Percentiles rank a stretch among this genome's conserved stretches.
These are phyloP conservation scores for Scytalidium sp. DNA, from an alignment of 2,329 filamentous ascomycete species.

Conservation along the genomic window DNA sequence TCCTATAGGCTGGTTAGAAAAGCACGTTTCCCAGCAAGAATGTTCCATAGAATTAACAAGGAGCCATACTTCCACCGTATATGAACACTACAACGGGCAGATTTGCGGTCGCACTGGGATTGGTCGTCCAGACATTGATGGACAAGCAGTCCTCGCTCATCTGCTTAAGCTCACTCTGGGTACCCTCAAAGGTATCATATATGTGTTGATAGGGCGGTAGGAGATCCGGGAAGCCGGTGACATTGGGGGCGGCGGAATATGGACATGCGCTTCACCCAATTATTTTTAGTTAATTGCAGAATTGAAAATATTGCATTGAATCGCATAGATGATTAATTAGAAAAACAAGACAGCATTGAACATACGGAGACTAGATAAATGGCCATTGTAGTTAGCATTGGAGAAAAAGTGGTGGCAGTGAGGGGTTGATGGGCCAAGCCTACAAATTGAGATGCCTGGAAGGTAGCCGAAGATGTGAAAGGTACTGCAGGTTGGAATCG, in stretches of 20 bases:
- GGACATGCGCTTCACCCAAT: background rate
- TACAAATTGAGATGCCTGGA: background rate
- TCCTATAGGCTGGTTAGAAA: background rate
- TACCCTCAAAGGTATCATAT: background rate
- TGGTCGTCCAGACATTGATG: constrained; percentile 40
- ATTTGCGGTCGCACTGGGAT: constrained; percentile 17
- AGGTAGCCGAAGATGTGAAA: background rate
- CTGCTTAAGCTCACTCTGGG: background rate
- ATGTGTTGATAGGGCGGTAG: background rate
- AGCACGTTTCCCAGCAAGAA: background rate
- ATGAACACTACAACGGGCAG: constrained; percentile 46
- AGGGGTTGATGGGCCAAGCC: background rate
- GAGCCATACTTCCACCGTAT: background rate
- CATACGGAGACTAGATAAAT: background rate
- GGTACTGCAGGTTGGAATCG: background rate
- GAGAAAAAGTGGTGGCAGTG: background rate
- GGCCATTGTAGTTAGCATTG: background rate
- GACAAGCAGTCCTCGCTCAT: constrained; percentile 46
- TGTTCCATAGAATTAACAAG: background rate
- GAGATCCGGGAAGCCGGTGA: background rate
- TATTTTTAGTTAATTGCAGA: background rate
- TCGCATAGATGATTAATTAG: background rate
- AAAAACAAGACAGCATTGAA: background rate
- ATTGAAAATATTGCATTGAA: no score
- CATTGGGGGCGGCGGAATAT: background rate